Evolutionary conservation across 1,284 basidiomycete genomes (phyloP).

Genomic region (Sporisorium sorghi): DNA sequence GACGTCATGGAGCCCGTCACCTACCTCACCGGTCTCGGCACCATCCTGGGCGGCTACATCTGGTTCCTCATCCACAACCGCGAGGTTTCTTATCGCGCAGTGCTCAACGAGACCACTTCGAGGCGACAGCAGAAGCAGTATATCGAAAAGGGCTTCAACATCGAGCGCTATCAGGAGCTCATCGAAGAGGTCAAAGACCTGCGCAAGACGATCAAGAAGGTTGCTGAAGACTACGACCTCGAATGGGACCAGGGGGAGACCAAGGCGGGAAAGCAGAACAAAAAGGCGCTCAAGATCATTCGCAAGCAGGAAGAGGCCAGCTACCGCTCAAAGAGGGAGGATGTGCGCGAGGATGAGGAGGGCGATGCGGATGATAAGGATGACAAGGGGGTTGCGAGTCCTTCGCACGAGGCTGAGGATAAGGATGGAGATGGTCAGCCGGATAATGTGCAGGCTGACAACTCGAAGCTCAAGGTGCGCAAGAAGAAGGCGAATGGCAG

Average conservation of each 20-base stretch:
- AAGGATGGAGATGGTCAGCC: slow-evolving; percentile 54
- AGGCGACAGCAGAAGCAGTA: slow-evolving; percentile 59
- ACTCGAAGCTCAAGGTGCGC: slow-evolving; percentile 39
- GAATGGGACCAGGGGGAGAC: slow-evolving; percentile 63
- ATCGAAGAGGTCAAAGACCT: slow-evolving; percentile 62
- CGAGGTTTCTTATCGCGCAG: slow-evolving; percentile 60
- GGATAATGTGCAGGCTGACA: slow-evolving; percentile 38
- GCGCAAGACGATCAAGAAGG: slow-evolving; percentile 56
- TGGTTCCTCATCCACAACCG: slow-evolving; percentile 64
- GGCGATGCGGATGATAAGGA: slow-evolving; percentile 28
- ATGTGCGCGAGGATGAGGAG: slow-evolving; percentile 19
- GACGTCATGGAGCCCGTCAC: slow-evolving; percentile 59
- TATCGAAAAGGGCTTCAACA: slow-evolving; percentile 58
- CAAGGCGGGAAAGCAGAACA: slow-evolving; percentile 52
- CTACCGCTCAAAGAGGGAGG: slow-evolving; percentile 22
- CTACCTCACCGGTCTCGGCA: slow-evolving; percentile 60
- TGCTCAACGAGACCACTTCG: slow-evolving; percentile 62
- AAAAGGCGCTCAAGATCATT: slow-evolving; percentile 60
- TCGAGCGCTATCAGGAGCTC: slow-evolving; percentile 56
- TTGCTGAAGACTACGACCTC: slow-evolving; percentile 63
- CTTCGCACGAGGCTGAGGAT: slow-evolving; percentile 44
- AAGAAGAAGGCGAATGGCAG: slow-evolving; percentile 30
- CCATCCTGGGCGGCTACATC: slow-evolving; percentile 58
- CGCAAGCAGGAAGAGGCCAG: slow-evolving; percentile 44
- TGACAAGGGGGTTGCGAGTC: neutral